Conservation (phyloP, 805 yeast genomes). For the Yarrowia bubula region DNA sequence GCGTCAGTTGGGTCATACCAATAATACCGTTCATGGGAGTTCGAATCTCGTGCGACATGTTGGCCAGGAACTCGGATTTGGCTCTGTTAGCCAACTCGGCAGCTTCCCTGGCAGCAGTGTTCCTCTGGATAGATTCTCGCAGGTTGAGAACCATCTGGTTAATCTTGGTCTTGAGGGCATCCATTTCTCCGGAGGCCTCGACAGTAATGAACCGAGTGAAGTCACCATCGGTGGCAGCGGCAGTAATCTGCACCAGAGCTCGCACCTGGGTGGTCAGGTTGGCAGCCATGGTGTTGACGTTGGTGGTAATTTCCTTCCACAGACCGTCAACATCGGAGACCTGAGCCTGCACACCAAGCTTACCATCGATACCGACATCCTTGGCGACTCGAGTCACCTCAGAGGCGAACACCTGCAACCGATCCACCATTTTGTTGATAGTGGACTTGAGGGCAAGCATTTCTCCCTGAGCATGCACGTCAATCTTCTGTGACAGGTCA, state of each 20-base stretch:
- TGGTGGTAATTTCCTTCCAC: conserved; percentile 89
- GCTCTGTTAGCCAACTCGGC: conserved; percentile 89
- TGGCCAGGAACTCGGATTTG: conserved; percentile 85
- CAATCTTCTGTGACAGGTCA: conserved; percentile 79
- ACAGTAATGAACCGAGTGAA: conserved; percentile 87
- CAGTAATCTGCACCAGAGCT: conserved; percentile 90
- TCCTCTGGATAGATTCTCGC: conserved; percentile 85
- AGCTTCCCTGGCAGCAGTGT: conserved; percentile 91
- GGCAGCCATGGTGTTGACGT: conserved; percentile 93
- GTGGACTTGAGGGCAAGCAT: conserved; percentile 81
- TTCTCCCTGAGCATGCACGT: conserved; percentile 88
- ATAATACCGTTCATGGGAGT: conserved; percentile 92
- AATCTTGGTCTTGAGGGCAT: conserved; percentile 51
- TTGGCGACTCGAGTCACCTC: conserved; percentile 89
- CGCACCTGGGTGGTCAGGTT: conserved; percentile 88
- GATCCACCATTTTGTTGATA: conserved; percentile 90
- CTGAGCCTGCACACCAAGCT: conserved; percentile 87
- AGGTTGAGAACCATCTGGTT: conserved; percentile 83
- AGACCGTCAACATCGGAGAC: conserved; percentile 87
- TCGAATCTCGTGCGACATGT: conserved; percentile 83
- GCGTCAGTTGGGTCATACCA: conserved; percentile 87
- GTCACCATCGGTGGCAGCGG: conserved; percentile 92
- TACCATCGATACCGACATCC: conserved; percentile 92
- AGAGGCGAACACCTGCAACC: conserved; percentile 79
- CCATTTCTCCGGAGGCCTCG: conserved; percentile 91